Conservation (phyloP, 352 stramenopile species). For the Phytophthora melonis region DNA sequence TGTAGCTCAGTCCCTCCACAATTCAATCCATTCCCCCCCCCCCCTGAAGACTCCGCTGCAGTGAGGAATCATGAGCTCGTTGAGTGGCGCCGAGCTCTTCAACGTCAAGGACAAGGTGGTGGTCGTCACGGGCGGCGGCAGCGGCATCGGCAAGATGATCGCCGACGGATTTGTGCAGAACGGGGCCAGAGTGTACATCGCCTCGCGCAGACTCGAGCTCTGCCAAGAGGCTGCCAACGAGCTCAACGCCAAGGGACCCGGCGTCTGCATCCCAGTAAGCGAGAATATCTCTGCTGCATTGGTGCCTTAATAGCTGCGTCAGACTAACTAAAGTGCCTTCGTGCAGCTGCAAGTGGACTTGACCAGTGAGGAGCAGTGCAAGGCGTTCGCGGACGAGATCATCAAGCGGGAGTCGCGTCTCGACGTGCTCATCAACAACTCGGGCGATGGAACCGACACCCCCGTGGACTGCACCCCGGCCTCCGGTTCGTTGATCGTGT, state of each 20-base stretch:
- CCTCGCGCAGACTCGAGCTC: slow-evolving; percentile 85
- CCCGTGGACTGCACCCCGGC: slow-evolving; percentile 42
- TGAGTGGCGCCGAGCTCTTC: slow-evolving; percentile 64
- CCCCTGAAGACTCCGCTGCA: too few species aligned
- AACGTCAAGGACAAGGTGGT: slow-evolving; percentile 79
- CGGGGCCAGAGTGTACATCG: slow-evolving; percentile 94
- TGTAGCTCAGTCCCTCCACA: not conserved
- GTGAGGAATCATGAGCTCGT: slow-evolving; percentile 19
- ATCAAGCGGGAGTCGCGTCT: slow-evolving; percentile 76
- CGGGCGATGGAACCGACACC: slow-evolving; percentile 41
- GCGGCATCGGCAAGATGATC: slow-evolving; percentile 96
- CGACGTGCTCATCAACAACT: slow-evolving; percentile 96
- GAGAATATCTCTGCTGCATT: not conserved
- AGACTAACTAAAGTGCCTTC: not conserved
- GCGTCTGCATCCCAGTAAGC: slow-evolving; percentile 72
- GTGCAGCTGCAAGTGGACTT: slow-evolving; percentile 43
- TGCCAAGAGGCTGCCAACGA: slow-evolving; percentile 77
- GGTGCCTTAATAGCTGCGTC: too few species aligned
- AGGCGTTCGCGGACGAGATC: slow-evolving; percentile 70
- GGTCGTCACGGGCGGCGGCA: slow-evolving; percentile 93
- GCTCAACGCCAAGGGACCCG: slow-evolving; percentile 61
- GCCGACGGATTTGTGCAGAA: slow-evolving; percentile 92
- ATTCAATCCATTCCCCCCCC: not conserved
- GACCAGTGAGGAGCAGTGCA: slow-evolving; percentile 39
- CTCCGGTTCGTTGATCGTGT: too few species aligned